These are phyloP conservation scores for Sugiyamaella chiloensis DNA, from an alignment of 805 yeast genomes.

Conservation along the genomic window DNA sequence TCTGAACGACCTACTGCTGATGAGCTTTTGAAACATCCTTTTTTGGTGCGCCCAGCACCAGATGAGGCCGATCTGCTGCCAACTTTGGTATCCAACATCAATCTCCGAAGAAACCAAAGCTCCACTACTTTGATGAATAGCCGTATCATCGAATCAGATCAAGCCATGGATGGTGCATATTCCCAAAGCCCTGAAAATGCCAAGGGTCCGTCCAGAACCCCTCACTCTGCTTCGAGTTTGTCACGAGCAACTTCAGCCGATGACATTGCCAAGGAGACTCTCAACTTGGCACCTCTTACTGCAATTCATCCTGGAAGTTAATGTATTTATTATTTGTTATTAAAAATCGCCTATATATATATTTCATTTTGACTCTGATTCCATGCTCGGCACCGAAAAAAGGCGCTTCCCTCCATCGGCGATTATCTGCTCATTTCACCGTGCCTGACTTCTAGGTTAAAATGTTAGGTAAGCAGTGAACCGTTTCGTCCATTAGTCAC, in stretches of 20 bases:
- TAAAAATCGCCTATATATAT: no score
- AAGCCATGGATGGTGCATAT: slow-evolving; percentile 36
- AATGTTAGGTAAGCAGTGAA: no score
- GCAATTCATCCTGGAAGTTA: not conserved
- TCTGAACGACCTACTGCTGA: slow-evolving; percentile 45
- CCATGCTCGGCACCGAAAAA: no score
- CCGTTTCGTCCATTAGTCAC: no score
- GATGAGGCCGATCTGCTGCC: slow-evolving; percentile 34
- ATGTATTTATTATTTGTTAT: not conserved
- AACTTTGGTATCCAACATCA: slow-evolving; percentile 26
- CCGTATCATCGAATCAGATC: slow-evolving; percentile 6
- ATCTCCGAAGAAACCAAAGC: slow-evolving; percentile 17
- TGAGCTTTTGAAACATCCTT: slow-evolving; percentile 47
- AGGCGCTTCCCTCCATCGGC: no score
- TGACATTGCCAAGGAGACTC: slow-evolving; percentile 1
- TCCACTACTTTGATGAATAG: slow-evolving; percentile 12
- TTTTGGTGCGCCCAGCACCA: slow-evolving; percentile 25
- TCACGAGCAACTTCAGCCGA: slow-evolving; percentile 12
- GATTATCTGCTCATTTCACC: no score
- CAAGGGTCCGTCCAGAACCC: slow-evolving; percentile 11
- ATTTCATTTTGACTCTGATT: no score
- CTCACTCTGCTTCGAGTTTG: slow-evolving; percentile 8
- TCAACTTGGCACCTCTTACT: slow-evolving; percentile 5
- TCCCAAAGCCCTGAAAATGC: slow-evolving; percentile 29
- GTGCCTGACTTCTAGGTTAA: no score